Evolutionary conservation across 1,139 yeast genomes (phyloP).

Genomic region (Debaryomycetaceae sp.): DNA sequence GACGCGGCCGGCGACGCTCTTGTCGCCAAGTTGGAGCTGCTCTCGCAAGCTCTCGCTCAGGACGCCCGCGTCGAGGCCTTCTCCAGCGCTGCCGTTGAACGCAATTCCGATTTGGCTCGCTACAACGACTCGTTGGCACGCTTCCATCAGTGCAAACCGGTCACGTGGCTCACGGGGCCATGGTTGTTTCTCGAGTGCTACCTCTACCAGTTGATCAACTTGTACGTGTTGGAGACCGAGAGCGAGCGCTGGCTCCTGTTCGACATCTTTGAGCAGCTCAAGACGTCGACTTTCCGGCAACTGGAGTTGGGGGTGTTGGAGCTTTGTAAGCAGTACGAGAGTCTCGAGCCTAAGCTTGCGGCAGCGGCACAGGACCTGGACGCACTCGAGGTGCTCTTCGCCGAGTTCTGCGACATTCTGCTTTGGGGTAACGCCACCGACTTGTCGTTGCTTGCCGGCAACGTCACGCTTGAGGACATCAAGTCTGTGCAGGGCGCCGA

Average conservation of each 20-base stretch:
- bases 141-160: constrained; percentile 20
- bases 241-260: constrained; percentile 45
- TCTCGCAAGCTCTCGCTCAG: constrained; percentile 34
- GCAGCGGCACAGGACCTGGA: constrained; percentile 40
- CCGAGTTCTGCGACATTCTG: constrained; percentile 82
- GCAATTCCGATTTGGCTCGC: constrained; percentile 42
- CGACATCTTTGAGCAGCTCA: constrained; percentile 70
- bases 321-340: constrained; percentile 63
- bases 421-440: constrained; percentile 99
- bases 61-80: constrained; percentile 43
- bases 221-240: constrained; percentile 30
- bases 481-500: constrained; percentile 88
- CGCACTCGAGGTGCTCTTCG: constrained; percentile 53
- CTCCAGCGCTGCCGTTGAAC: constrained; percentile 31
- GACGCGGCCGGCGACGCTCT: constrained; percentile 29
- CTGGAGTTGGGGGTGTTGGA: constrained; percentile 79
- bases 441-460: constrained; percentile 79
- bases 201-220: constrained; percentile 64
- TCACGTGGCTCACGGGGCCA: constrained; percentile 85
- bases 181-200: constrained; percentile 90
- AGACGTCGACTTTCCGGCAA: constrained; percentile 68
- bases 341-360: too few relatives aligned
- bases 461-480: constrained; percentile 75
- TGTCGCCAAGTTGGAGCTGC: constrained; percentile 31
- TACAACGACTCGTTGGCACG: constrained; percentile 46